phyloP scores from a whole-genome alignment of 1,139 yeast species.

The Taphrina flavorubra region DNA sequence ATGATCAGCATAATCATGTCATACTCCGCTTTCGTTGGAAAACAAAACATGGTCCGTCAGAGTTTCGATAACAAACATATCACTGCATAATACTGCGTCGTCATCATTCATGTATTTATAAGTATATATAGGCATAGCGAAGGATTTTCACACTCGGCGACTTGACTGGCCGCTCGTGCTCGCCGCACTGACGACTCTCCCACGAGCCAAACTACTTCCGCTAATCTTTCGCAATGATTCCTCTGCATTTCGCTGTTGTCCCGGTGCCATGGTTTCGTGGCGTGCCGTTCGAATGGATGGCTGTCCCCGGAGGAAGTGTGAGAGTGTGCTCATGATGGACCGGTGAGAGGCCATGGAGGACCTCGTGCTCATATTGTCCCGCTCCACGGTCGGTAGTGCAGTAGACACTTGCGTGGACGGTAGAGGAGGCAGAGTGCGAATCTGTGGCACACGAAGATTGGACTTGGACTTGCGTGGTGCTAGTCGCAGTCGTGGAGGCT shows the following conservation, averaged over 20 bases:
- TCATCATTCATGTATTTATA: not conserved
- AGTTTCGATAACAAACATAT: not conserved
- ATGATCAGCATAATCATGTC: not conserved
- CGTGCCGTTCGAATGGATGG: not conserved
- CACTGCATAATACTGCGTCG: not conserved
- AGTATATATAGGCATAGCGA: not conserved
- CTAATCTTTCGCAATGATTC: conserved; percentile 21
- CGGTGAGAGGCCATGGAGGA: conserved; percentile 27
- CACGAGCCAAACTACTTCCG: conserved; percentile 12
- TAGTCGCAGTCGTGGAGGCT: conserved; percentile 18
- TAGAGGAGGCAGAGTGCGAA: conserved; percentile 23
- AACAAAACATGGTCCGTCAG: too few relatives aligned
- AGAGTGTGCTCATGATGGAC: conserved; percentile 25
- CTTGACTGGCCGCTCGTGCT: not conserved
- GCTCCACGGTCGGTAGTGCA: conserved; percentile 17
- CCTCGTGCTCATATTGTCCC: conserved; percentile 27
- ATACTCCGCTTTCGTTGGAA: too few relatives aligned
- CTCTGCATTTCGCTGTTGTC: conserved; percentile 1
- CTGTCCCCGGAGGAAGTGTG: conserved; percentile 16
- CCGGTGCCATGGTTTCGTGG: not conserved
- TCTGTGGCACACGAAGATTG: conserved; percentile 15
- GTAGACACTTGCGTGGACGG: conserved; percentile 22
- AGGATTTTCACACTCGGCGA: not conserved
- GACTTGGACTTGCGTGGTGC: conserved; percentile 26
- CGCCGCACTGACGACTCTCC: conserved; percentile 7